Evolutionary conservation across 1,284 basidiomycete genomes (phyloP).

Genomic region (Gymnopus androsaceus): DNA sequence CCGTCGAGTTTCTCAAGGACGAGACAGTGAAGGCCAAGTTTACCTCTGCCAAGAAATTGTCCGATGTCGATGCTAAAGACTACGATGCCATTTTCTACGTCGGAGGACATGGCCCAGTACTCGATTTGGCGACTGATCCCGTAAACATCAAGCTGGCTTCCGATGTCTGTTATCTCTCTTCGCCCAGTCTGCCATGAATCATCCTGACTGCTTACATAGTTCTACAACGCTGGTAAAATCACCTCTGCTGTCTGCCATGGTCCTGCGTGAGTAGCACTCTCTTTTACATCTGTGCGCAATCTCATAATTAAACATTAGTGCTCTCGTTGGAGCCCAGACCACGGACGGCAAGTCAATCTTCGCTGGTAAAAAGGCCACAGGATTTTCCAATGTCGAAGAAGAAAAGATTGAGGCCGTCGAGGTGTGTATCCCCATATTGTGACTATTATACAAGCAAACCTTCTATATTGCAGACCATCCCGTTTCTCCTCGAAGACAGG

Average conservation of each 20-base stretch:
- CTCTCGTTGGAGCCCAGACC: slow-evolving; percentile 57
- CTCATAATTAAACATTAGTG: slow-evolving; percentile 28
- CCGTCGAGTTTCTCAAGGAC: slow-evolving; percentile 66
- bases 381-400: slow-evolving; percentile 77
- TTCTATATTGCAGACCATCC: slow-evolving; percentile 47
- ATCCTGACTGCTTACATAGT: slow-evolving; percentile 35
- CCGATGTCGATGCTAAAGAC: slow-evolving; percentile 57
- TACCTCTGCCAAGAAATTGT: slow-evolving; percentile 60
- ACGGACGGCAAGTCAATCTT: slow-evolving; percentile 63
- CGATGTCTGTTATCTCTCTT: slow-evolving; percentile 40
- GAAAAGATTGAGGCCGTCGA: slow-evolving; percentile 45
- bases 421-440: slow-evolving; percentile 21
- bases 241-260: slow-evolving; percentile 78
- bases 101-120: slow-evolving; percentile 74
- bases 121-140: slow-evolving; percentile 62
- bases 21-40: slow-evolving; percentile 58
- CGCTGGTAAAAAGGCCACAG: slow-evolving; percentile 59
- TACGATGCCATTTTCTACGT: slow-evolving; percentile 80
- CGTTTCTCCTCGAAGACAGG: slow-evolving; percentile 71
- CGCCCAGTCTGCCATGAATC: not conserved
- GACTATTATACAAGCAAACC: slow-evolving; percentile 2
- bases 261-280: slow-evolving; percentile 46
- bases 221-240: slow-evolving; percentile 62
- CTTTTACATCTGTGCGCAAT: not conserved
- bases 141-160: slow-evolving; percentile 61